Conservation (phyloP, 2,329 filamentous ascomycete genomes). For the Aspergillus alliaceus region DNA sequence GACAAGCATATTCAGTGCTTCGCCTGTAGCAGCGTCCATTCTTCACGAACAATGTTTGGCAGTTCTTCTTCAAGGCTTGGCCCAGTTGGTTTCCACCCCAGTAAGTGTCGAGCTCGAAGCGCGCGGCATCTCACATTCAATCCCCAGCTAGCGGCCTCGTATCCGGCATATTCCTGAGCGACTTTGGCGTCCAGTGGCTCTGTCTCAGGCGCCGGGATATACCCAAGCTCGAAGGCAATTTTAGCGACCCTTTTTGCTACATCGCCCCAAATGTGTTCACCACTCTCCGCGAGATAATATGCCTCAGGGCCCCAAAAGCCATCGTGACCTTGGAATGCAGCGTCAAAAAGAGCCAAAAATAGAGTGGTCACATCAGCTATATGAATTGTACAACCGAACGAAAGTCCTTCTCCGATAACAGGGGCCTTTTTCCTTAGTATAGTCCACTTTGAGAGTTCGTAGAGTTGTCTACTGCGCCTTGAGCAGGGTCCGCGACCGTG, state of each 20-base stretch:
- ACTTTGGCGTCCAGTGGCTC: background rate
- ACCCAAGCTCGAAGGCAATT: background rate
- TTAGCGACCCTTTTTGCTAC: background rate
- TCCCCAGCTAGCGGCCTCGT: constrained; percentile 13
- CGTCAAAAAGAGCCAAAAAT: constrained; percentile 6
- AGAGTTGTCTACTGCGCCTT: constrained; percentile 13
- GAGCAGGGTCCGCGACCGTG: constrained; percentile 11
- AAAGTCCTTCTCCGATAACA: constrained; percentile 8
- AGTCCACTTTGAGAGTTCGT: constrained; percentile 9
- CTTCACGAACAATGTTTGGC: background rate
- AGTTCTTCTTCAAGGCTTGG: background rate
- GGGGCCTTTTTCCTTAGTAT: constrained; percentile 5
- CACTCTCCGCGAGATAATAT: constrained; percentile 8
- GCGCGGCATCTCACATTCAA: background rate
- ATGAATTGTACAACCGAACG: constrained; percentile 8
- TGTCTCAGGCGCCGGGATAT: background rate
- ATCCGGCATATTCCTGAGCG: constrained; percentile 6
- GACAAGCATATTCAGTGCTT: too few relatives aligned
- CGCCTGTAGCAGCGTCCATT: too few relatives aligned
- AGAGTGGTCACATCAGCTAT: constrained; percentile 8
- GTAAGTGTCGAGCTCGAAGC: background rate
- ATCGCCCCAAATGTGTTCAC: constrained; percentile 11
- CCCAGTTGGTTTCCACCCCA: background rate
- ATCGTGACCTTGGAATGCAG: background rate
- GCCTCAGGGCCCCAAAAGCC: constrained; percentile 7